Conservation (phyloP, 2,329 filamentous ascomycete genomes). For the Ophiosphaerella narmari region DNA sequence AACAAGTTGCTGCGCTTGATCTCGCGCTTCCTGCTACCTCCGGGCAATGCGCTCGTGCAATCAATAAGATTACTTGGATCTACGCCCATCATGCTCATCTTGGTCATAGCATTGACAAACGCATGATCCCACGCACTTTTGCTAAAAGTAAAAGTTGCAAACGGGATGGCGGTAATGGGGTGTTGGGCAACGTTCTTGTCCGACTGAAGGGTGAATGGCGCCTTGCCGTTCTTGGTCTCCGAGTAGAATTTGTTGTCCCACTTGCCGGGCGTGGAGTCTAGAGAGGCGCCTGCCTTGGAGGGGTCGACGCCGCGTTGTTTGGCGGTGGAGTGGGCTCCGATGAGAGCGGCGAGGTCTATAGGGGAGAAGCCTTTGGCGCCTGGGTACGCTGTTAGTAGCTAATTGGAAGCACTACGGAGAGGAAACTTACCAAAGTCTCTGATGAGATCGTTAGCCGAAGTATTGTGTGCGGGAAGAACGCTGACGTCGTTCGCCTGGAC, state of each 20-base stretch:
- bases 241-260: slow-evolving; percentile 46
- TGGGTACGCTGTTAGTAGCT: not conserved
- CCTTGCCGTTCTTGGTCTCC: slow-evolving; percentile 34
- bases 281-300: slow-evolving; percentile 24
- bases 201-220: slow-evolving; percentile 34
- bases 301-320: slow-evolving; percentile 36
- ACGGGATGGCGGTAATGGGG: slow-evolving; percentile 21
- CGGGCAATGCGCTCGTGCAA: slow-evolving; percentile 40
- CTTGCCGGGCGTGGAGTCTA: slow-evolving; percentile 43
- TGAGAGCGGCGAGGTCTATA: slow-evolving; percentile 44
- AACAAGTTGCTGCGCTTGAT: slow-evolving; percentile 33
- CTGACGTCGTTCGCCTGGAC: slow-evolving; percentile 22
- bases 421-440: slow-evolving; percentile 33
- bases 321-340: slow-evolving; percentile 45
- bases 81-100: slow-evolving; percentile 45
- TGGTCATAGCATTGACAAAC: slow-evolving; percentile 42
- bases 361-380: slow-evolving; percentile 43
- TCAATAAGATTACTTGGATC: slow-evolving; percentile 27
- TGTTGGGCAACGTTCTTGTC: slow-evolving; percentile 37
- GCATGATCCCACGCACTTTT: slow-evolving; percentile 36
- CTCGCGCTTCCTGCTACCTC: slow-evolving; percentile 38
- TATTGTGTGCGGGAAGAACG: slow-evolving; percentile 28
- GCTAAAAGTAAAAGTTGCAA: slow-evolving; percentile 29
- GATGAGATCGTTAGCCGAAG: slow-evolving; percentile 24
- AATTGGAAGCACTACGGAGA: not conserved